A percentile compares a stretch with the other conserved stretches of the same genome.
Evolutionary conservation across 352 stramenopile genomes (phyloP).

Genomic region (Phytophthora sojae): DNA sequence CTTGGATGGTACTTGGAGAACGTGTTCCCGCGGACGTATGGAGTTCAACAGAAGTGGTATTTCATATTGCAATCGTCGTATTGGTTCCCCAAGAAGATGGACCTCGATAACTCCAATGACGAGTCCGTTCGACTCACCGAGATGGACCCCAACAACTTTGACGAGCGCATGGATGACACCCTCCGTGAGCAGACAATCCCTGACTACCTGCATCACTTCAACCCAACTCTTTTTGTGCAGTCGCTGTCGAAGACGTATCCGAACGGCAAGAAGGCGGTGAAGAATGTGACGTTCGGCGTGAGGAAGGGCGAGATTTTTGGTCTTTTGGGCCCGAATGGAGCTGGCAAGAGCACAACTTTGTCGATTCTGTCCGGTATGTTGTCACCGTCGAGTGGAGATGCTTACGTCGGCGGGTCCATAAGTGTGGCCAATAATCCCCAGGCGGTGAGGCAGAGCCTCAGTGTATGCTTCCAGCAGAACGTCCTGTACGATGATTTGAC

Average conservation of each 20-base stretch:
- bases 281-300: slow-evolving; percentile 89
- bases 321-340: slow-evolving; percentile 93
- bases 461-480: slow-evolving; percentile 89
- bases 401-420: slow-evolving; percentile 59
- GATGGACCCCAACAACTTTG: slow-evolving; percentile 27
- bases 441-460: slow-evolving; percentile 72
- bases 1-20: slow-evolving; percentile 95
- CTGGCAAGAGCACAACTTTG: slow-evolving; percentile 97
- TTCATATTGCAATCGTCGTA: slow-evolving; percentile 91
- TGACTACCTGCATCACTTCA: slow-evolving; percentile 66
- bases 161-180: slow-evolving; percentile 60
- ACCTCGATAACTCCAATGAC: slow-evolving; percentile 4
- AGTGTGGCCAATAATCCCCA: slow-evolving; percentile 60
- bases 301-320: slow-evolving; percentile 94
- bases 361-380: slow-evolving; percentile 96
- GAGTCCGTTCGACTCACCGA: slow-evolving; percentile 38
- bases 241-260: slow-evolving; percentile 73
- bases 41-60: slow-evolving; percentile 93
- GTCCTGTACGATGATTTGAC: slow-evolving; percentile 81
- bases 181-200: slow-evolving; percentile 67
- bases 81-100: slow-evolving; percentile 58
- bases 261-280: slow-evolving; percentile 81
- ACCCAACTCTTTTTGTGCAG: slow-evolving; percentile 65
- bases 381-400: slow-evolving; percentile 74
- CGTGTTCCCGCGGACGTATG: slow-evolving; percentile 92